Evolutionary conservation across 2,329 filamentous ascomycete genomes (phyloP), one percentile per base, ranked within the genome.

Genomic region (Ophiostoma montium): DNA sequence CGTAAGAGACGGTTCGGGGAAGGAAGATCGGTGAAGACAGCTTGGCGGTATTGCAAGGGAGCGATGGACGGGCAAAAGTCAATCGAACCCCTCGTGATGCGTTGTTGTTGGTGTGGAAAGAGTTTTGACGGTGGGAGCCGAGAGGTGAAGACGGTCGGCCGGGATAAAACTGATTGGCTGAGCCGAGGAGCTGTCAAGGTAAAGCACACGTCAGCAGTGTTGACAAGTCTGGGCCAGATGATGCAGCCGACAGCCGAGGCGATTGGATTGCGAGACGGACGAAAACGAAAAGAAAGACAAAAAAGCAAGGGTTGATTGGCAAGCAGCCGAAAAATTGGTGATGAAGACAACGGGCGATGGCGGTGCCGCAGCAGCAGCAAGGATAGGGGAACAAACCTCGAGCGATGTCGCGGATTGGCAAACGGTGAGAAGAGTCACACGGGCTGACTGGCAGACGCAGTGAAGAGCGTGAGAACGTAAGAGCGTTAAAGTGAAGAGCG

Each of bases 21-120:
- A 94, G 78, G 62, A 94, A 75, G 68, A 92, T 74, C 72, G 76
- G 82, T 66, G 89, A 86, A 82, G 88, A 90, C 86, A 94, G 82
- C 72, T 94, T 94, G 86, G 83, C 86, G 86, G 86, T 90, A 69
- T 84, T 85, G 70, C 23, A 44, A 38, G 39, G 32, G 46, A 49
- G 19, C 16, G 19, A 35, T 30, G 4, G 41, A 30, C 16, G n/a
- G 47, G 18, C 16, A 35, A 16, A 16, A 15, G 31, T 3, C 38
- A 47, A 19, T 23, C 18, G 18, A 32, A 33, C 27, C 18, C 16
- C 42, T 44, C 27, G 42, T 18, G 27, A 31, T 23, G 31, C 32
- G 23, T 23, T 9, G 31, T 33, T 13, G 19, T 16, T 15, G 16
- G 12, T 15, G 15, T 27, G 10, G 21, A 10, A 21, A 19, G 11